phyloP scores from a whole-genome alignment of 2,329 filamentous ascomycete species.

The Trichoderma sp. region DNA sequence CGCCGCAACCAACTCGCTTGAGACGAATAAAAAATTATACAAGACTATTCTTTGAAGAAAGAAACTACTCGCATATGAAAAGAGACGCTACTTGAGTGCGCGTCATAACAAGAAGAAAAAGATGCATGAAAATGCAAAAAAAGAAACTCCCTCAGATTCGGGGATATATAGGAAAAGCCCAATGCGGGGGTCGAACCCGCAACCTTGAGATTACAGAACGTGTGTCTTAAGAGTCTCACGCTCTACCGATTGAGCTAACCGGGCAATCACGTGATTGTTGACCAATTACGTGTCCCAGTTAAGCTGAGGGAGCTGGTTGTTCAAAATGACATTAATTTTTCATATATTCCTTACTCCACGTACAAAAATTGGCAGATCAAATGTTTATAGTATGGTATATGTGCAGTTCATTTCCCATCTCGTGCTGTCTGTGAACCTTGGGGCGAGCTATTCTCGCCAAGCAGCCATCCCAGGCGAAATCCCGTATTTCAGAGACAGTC shows the following conservation, averaged over 20 bases:
- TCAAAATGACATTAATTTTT: background rate
- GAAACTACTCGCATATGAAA: background rate
- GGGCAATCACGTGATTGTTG: background rate
- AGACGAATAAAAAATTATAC: background rate
- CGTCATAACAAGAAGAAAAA: background rate
- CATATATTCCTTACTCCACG: background rate
- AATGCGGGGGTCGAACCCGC: constrained; percentile 57
- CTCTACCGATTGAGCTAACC: constrained; percentile 57
- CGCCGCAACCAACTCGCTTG: background rate
- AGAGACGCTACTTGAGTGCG: no score
- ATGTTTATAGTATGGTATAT: no score
- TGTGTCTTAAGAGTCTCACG: constrained; percentile 66
- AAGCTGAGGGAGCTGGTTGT: background rate
- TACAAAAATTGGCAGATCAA: no score
- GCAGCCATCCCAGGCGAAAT: no score
- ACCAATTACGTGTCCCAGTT: background rate
- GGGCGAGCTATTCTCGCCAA: no score
- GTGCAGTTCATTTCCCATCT: no score
- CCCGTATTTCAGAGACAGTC: no score
- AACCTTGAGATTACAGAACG: constrained; percentile 54
- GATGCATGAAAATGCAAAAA: background rate
- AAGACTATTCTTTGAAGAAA: no score
- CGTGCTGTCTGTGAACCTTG: no score
- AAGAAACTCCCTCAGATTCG: background rate
- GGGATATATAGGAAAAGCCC: constrained; percentile 45